Evolutionary conservation across 441 rosid genomes (phyloP), one percentile per base, ranked within the genome.

Genomic region (Eutrema salsugineum): DNA sequence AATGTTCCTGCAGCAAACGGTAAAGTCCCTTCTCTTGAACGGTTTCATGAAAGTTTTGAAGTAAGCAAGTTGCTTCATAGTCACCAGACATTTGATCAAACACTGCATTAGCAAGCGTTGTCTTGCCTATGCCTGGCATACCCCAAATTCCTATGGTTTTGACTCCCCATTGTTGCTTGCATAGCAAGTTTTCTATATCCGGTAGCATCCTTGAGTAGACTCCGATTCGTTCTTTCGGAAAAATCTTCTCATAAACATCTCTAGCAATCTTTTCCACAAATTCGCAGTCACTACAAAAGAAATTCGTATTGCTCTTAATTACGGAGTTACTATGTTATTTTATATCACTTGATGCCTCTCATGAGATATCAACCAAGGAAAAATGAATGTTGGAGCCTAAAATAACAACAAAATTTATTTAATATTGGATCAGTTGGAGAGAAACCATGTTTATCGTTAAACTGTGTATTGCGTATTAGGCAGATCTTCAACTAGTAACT

Each of bases 91-190:
- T 49, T n/a, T 66, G 46, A 2, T 66, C 36, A 48, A 50, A 66
- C n/a, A 51, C 1, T 36, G 58, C 70, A 24, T 49, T 5, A 44
- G 70, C 70, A 50, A 66, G 36, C 24, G 3, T 5, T 0, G 70
- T 50, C 38, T 66, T 66, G 22, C 70, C 70, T 66, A 66, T 38
- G 11, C 70, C 70, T 32, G 58, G 59, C 70, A 51, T 66, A 50
- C 70, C 60, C 6, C 48, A 66, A 49, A 66, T 0, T 15, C 70
- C 70, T 66, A 66, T 24, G 36, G 38, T 36, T 22, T 4, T 35
- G 6, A 66, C 43, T 5, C 59, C 48, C 70, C 59, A n/a, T 15
- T 0, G 49, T 66, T 66, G 70, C 70, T 50, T 66, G 60, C 11
- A 11, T 8, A 66, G 0, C 38, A 66, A 15, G 47, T 35, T 49